These are phyloP conservation scores for Berberis vulgaris DNA, from an alignment of 164 flowering plant species.

Conservation along the genomic window DNA sequence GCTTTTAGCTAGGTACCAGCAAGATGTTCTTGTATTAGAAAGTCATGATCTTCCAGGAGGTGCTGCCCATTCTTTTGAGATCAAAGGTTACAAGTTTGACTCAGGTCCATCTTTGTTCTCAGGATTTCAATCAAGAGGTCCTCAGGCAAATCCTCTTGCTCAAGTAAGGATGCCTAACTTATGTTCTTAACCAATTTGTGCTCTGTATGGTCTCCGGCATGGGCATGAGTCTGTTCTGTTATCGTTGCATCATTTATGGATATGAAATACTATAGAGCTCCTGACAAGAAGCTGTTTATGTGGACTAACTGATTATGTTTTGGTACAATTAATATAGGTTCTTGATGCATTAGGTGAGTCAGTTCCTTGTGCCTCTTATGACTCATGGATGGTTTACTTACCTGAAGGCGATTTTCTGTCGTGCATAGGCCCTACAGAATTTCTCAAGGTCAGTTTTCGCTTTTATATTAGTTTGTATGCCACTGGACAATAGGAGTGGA, in stretches of 20 bases:
- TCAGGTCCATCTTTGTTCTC: slow-evolving; percentile 97
- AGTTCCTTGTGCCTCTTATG: slow-evolving; percentile 66
- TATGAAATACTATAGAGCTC: too few species aligned
- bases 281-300: too few species aligned
- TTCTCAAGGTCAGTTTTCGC: slow-evolving; percentile 52
- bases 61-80: slow-evolving; percentile 91
- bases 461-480: background rate
- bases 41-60: slow-evolving; percentile 95
- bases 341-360: slow-evolving; percentile 89
- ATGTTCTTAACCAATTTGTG: background rate
- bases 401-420: slow-evolving; percentile 95
- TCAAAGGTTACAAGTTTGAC: slow-evolving; percentile 77
- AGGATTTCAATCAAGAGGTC: slow-evolving; percentile 88
- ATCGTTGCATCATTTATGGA: too few species aligned
- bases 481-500: too few species aligned
- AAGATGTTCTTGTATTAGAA: slow-evolving; percentile 84
- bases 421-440: slow-evolving; percentile 86
- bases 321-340: slow-evolving; percentile 39
- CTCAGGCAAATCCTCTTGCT: slow-evolving; percentile 92
- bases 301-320: background rate
- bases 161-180: slow-evolving; percentile 36
- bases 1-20: slow-evolving; percentile 66
- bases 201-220: too few species aligned
- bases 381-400: slow-evolving; percentile 95
- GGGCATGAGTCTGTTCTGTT: too few species aligned